Percentiles rank a stretch among this genome's conserved stretches.
These are phyloP conservation scores for Umbelopsis sp. DNA, from an alignment of 371 early-diverging fungal species.

Conservation along the genomic window DNA sequence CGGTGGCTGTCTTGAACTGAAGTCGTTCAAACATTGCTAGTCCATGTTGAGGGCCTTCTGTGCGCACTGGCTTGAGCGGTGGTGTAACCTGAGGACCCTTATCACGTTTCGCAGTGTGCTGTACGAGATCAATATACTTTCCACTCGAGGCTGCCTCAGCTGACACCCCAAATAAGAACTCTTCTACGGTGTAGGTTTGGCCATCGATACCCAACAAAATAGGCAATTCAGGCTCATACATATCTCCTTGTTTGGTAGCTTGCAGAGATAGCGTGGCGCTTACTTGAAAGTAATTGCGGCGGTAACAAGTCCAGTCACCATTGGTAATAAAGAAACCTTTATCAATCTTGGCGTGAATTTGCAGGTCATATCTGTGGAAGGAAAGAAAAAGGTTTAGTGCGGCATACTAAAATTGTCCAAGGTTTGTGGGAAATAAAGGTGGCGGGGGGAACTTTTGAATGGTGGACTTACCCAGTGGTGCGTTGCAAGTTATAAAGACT, in stretches of 20 bases:
- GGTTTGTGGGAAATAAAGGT: constrained; percentile 25
- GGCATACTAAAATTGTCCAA: constrained; percentile 22
- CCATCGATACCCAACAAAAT: constrained; percentile 31
- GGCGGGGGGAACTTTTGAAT: constrained; percentile 27
- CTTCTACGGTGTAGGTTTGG: constrained; percentile 30
- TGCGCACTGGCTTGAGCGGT: constrained; percentile 55
- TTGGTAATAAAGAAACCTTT: constrained; percentile 74
- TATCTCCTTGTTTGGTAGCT: constrained; percentile 26
- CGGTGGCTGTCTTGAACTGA: constrained; percentile 93
- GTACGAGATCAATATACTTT: constrained; percentile 75
- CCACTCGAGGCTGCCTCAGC: constrained; percentile 58
- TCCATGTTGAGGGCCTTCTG: constrained; percentile 54
- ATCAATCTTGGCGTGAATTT: constrained; percentile 63
- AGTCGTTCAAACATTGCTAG: constrained; percentile 78
- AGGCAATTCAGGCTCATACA: constrained; percentile 44
- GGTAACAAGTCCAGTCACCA: constrained; percentile 86
- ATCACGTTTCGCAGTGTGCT: constrained; percentile 90
- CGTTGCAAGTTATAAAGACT: constrained; percentile 58
- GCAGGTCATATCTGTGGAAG: constrained; percentile 37
- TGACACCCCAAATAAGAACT: constrained; percentile 66
- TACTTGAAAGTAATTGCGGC: constrained; percentile 88
- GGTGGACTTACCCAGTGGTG: constrained; percentile 41
- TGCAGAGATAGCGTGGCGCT: constrained; percentile 63
- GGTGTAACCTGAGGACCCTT: constrained; percentile 83
- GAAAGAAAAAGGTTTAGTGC: constrained; percentile 10